Conservation (phyloP, 2,329 filamentous ascomycete genomes). For the Nothomitra cinnamomea region DNA sequence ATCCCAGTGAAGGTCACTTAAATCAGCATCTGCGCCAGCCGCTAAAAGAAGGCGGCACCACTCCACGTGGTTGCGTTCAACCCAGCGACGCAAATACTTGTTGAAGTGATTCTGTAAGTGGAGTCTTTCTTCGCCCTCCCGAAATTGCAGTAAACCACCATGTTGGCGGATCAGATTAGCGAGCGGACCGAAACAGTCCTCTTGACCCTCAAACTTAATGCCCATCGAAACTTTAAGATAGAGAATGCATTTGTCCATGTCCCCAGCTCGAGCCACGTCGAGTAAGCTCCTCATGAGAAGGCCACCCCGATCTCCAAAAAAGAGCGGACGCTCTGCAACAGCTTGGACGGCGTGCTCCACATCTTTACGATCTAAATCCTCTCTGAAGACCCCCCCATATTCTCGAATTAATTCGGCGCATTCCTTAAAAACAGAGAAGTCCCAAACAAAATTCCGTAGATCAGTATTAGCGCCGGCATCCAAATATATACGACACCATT, state of each 20-base stretch:
- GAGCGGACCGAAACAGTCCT: too few relatives aligned
- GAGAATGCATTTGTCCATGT: too few relatives aligned
- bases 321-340: too few relatives aligned
- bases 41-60: background rate
- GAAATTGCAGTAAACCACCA: too few relatives aligned
- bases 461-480: background rate
- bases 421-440: background rate
- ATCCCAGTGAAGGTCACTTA: background rate
- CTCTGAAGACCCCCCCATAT: background rate
- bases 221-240: too few relatives aligned
- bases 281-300: too few relatives aligned
- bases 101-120: background rate
- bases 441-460: background rate
- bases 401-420: background rate
- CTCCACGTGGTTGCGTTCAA: background rate
- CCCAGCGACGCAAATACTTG: background rate
- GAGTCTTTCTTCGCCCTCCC: too few relatives aligned
- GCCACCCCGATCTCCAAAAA: too few relatives aligned
- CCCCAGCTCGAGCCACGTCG: too few relatives aligned
- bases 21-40: background rate
- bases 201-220: too few relatives aligned
- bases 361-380: background rate
- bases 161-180: too few relatives aligned
- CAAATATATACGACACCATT: background rate
- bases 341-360: too few relatives aligned